Percentiles rank a stretch among this genome's conserved stretches.
Evolutionary conservation across 176 grass and related monocot species (phyloP).

Genomic region (Juncus effusus): DNA sequence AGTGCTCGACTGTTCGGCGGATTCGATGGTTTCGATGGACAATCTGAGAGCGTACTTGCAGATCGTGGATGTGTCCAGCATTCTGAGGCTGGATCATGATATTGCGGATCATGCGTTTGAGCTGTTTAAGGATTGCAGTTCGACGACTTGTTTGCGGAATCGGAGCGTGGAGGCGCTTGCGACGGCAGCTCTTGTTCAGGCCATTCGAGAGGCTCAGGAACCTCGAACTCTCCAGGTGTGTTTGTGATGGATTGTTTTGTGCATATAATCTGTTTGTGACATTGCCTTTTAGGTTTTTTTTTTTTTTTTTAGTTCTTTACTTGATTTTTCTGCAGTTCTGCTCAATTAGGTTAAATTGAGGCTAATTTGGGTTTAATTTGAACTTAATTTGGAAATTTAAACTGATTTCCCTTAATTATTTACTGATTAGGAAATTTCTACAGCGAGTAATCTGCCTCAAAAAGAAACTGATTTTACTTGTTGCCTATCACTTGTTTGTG

Average conservation of each 20-base stretch:
- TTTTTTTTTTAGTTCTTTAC: neutral
- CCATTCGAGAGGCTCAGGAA: slow-evolving; percentile 92
- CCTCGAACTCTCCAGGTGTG: slow-evolving; percentile 85
- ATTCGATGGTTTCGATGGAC: slow-evolving; percentile 85
- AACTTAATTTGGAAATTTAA: too few species aligned
- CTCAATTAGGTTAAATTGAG: too few species aligned
- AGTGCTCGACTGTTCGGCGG: slow-evolving; percentile 52
- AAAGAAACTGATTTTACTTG: too few species aligned
- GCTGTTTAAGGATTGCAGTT: slow-evolving; percentile 87
- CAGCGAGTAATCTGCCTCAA: too few species aligned
- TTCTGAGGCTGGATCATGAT: slow-evolving; percentile 69
- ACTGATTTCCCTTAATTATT: too few species aligned
- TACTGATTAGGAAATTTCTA: too few species aligned
- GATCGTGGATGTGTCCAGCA: slow-evolving; percentile 84
- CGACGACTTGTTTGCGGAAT: slow-evolving; percentile 79
- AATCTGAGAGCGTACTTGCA: slow-evolving; percentile 91
- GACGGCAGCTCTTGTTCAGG: slow-evolving; percentile 88
- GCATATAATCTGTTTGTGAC: slow-evolving; percentile 17
- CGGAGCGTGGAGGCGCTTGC: slow-evolving; percentile 89
- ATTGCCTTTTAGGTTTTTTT: slow-evolving; percentile 8
- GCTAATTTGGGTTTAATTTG: too few species aligned
- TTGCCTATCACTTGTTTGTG: too few species aligned
- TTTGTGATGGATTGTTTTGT: neutral
- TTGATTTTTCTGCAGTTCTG: neutral
- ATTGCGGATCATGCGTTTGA: slow-evolving; percentile 95